Evolutionary conservation across 1,139 yeast genomes (phyloP).

Genomic region (Yamadazyma spencermartinsiae): DNA sequence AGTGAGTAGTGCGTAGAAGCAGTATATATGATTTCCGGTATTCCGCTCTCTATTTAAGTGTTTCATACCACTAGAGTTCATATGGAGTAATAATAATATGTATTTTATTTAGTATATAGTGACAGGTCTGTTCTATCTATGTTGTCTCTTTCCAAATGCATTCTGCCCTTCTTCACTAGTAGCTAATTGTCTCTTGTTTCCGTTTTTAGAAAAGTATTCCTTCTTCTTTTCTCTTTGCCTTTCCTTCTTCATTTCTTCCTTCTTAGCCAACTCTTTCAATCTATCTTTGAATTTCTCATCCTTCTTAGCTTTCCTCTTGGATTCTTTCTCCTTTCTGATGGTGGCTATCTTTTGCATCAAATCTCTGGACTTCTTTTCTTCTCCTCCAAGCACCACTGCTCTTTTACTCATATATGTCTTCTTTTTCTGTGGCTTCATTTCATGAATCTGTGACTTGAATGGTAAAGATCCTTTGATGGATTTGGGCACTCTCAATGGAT

Average conservation of each 20-base stretch:
- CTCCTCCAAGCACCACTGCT: constrained; percentile 91
- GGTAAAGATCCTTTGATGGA: constrained; percentile 77
- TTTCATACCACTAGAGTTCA: background rate
- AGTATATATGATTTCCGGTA: too few relatives aligned
- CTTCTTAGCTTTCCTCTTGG: constrained; percentile 74
- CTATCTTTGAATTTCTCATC: constrained; percentile 74
- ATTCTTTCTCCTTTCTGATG: constrained; percentile 80
- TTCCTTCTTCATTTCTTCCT: constrained; percentile 68
- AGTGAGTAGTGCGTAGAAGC: too few relatives aligned
- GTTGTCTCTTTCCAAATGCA: constrained; percentile 34
- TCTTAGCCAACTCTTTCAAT: constrained; percentile 70
- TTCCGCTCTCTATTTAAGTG: too few relatives aligned
- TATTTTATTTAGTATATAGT: constrained; percentile 1
- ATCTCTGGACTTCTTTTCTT: constrained; percentile 90
- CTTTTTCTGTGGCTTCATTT: constrained; percentile 86
- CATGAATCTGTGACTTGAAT: constrained; percentile 84
- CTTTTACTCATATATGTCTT: constrained; percentile 84
- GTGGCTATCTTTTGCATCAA: constrained; percentile 87
- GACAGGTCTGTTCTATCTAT: too few relatives aligned
- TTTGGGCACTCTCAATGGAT: constrained; percentile 83
- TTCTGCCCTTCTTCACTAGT: constrained; percentile 37
- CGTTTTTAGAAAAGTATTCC: constrained; percentile 76
- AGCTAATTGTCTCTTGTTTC: constrained; percentile 62
- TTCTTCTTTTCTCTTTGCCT: constrained; percentile 84
- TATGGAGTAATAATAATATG: constrained; percentile 2